Evolutionary conservation across 1,139 yeast species (phyloP).

Genomic region (Sugiyamaella xylanicola): DNA sequence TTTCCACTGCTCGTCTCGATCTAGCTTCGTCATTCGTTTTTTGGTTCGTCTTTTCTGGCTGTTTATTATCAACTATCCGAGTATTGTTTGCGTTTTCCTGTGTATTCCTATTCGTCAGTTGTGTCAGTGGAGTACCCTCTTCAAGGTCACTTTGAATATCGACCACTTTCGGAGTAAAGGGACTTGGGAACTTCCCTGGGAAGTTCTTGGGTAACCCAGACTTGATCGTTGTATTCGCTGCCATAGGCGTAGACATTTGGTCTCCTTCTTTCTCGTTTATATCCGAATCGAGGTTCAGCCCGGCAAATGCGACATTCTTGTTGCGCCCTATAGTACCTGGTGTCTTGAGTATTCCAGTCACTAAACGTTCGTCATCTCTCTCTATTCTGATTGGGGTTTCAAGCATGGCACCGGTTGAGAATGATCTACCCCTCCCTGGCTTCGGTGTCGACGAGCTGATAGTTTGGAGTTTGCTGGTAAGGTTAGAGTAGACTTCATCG

Average conservation of each 20-base stretch:
- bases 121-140: constrained; percentile 18
- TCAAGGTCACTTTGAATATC: constrained; percentile 1
- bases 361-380: constrained; percentile 9
- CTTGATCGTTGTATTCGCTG: constrained; percentile 22
- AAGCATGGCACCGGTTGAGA: constrained; percentile 11
- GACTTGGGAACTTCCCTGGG: constrained; percentile 37
- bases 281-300: not conserved
- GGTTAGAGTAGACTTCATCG: constrained; percentile 25
- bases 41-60: not conserved
- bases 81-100: constrained; percentile 12
- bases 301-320: constrained; percentile 34
- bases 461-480: constrained; percentile 20
- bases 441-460: constrained; percentile 19
- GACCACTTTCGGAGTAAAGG: constrained; percentile 29
- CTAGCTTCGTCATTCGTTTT: not conserved
- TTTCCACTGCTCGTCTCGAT: too few species aligned
- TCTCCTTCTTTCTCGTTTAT: not conserved
- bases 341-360: constrained; percentile 36
- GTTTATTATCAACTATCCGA: not conserved
- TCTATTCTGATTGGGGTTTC: constrained; percentile 20
- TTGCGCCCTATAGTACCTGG: constrained; percentile 32
- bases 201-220: constrained; percentile 33
- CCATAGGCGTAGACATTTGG: constrained; percentile 13
- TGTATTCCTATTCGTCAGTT: constrained; percentile 19
- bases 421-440: constrained; percentile 4